Base-by-base conservation (phyloP, 139 green algal genomes). In the Chlorella vulgaris region DNA sequence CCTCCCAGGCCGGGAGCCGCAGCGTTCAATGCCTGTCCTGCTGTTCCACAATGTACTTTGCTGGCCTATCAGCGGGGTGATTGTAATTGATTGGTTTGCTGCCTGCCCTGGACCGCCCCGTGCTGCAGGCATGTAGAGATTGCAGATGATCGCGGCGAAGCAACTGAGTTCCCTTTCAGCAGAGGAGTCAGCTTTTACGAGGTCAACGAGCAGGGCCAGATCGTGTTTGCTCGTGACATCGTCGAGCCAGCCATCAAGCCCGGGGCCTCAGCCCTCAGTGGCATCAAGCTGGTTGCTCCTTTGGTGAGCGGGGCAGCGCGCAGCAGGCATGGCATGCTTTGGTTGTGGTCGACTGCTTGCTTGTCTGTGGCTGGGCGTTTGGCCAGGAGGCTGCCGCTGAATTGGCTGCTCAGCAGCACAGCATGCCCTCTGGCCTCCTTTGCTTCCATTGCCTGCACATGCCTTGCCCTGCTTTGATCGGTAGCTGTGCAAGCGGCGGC, bases 211-310 rank as follows among this genome's bases (percentile, higher is more conserved):
- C 18, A 86, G 39, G 91, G 93, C 22, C 81, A 92, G 77, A 96
- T 97, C 58, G 31, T 69, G 0, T 88, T 80, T 74, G 90, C 81
- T 0, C 76, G 90, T 24, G 94, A 97, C 83, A 84, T 95, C 4
- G 93, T 97, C 1, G 94, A 97, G 86, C 76, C 84, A 0, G 42
- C 91, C 0, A 69, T 87, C 33, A 97, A 97, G 87, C 91, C 93
- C 2, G 94, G 94, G 4, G 80, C 74, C 73, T 38, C 69, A 2
- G 85, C 92, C 4, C 82, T 97, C 1, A 51, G 82, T 55, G 86
- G 91, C 26, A 87, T 89, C 42, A 40, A n/a, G 22, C 19, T 69
- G 0, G 53, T 90, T 29, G 78, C 82, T 13, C 87, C 77, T 2
- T 67, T 94, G 60, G 85, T 69, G n/a, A 69, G 74, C 4, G 35